Base-by-base conservation (phyloP, 306 rosid genomes). In the Cucumis melo region DNA sequence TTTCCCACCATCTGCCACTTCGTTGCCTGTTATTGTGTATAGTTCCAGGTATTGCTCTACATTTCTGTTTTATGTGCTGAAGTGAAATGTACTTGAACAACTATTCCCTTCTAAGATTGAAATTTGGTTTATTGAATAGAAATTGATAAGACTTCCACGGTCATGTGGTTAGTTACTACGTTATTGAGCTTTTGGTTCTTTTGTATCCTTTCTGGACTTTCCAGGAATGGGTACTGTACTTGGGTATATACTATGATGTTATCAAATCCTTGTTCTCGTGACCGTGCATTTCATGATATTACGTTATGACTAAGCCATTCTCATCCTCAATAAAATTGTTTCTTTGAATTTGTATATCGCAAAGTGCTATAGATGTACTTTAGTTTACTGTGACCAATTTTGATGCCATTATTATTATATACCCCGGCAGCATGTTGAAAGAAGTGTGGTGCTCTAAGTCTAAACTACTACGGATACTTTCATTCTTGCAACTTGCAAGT, bases 21-120 rank as follows among this genome's bases (percentile, higher is more conserved):
- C 93, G 32, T 81, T 94, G 14, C 81, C 92, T 3, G 96, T 86
- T 39, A 91, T 92, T 62, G 92, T 95, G 68, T 95, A 95, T 80
- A 95, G 99, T 77, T 86, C 99, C 86, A 95, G 99, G 99, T 95
- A 86, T 63, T 10, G 36, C 29, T 73, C 29, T 74, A 68, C 24
- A 10, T 20, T 42, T 5, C 51, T 4, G 50, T 46, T 60, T 48
- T 67, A 27, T n/a, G 78, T 13, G 23, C 48, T 65, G 13, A 39
- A 23, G 75, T 46, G 13, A n/a, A 19, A 48, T 54, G 32, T 21
- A 42, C 56, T 68, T 1, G 19, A 20, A 68, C 9, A 2, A 42
- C 3, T 67, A 20, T 41, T 21, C 19, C 34, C 12, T 42, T 65
- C 13, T 23, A 12, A 21, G 44, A 58, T 38, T n/a, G 2, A 63